Conservation (phyloP, 2,329 filamentous ascomycete species). For the Phymatotrichopsis omnivora region DNA sequence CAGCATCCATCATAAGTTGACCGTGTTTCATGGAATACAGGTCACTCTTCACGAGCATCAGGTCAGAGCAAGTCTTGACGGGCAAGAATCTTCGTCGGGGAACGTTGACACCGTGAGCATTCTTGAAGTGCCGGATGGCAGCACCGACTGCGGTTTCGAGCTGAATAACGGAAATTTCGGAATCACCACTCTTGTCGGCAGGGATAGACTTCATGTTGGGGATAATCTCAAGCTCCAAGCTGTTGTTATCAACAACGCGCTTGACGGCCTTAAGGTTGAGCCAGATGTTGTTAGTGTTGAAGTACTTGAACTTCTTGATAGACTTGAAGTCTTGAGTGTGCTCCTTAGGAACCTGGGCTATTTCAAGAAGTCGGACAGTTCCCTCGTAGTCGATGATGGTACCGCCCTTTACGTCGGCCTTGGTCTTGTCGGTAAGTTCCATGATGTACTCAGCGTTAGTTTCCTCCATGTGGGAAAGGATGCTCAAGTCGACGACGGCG, state of each 20-base stretch:
- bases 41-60: constrained; percentile 99
- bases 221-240: constrained; percentile 99
- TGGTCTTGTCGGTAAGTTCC: constrained; percentile 99
- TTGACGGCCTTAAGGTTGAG: constrained; percentile 96
- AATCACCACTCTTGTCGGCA: constrained; percentile 99
- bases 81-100: constrained; percentile 95
- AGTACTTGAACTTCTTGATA: constrained; percentile 99
- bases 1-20: constrained; percentile 92
- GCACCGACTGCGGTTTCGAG: constrained; percentile 97
- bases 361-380: constrained; percentile 90
- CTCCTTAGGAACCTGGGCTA: constrained; percentile 98
- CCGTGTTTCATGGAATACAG: constrained; percentile 98
- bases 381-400: constrained; percentile 99
- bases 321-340: constrained; percentile 99
- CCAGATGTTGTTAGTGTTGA: constrained; percentile 99
- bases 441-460: constrained; percentile 97
- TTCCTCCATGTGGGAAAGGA: constrained; percentile 99
- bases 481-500: constrained; percentile 93
- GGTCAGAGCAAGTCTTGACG: constrained; percentile 98
- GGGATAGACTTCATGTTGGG: constrained; percentile 98
- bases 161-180: constrained; percentile 93
- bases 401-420: constrained; percentile 99
- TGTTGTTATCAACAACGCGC: constrained; percentile 96
- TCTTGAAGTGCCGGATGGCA: constrained; percentile 96
- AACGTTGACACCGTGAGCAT: constrained; percentile 97